Percentiles rank a stretch among this genome's conserved stretches.
Conservation (phyloP, 306 rosid species). For the Cicer arietinum region DNA sequence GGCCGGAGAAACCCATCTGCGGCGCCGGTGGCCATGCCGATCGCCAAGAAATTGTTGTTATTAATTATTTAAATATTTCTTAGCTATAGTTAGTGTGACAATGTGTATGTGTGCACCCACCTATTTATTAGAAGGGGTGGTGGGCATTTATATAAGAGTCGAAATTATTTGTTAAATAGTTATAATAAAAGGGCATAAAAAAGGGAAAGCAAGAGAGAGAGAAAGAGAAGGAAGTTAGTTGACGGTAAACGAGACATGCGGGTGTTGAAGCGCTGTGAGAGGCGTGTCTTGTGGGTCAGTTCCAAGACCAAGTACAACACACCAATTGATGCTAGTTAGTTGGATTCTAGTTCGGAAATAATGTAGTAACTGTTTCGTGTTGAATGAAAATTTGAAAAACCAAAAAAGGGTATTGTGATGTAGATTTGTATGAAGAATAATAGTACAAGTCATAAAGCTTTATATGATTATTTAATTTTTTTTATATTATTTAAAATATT, state of each 20-base stretch:
- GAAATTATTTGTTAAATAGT: slow-evolving; percentile 12
- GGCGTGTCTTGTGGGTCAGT: slow-evolving; percentile 51
- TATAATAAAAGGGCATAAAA: neutral
- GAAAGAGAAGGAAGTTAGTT: neutral
- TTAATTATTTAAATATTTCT: neutral
- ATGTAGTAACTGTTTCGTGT: neutral
- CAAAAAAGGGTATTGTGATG: neutral
- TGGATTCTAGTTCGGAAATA: slow-evolving; percentile 16
- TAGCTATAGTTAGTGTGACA: neutral
- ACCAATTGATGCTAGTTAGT: neutral
- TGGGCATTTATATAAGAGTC: slow-evolving; percentile 26
- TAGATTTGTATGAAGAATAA: too few species aligned
- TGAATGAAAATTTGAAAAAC: neutral
- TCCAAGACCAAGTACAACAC: slow-evolving; percentile 19
- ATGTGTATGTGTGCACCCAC: slow-evolving; percentile 9
- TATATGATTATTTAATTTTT: too few species aligned
- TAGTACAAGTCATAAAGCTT: too few species aligned
- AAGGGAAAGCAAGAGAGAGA: neutral
- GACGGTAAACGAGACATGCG: slow-evolving; percentile 41
- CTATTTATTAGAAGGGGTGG: neutral
- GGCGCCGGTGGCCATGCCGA: slow-evolving; percentile 52
- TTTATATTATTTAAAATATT: too few species aligned
- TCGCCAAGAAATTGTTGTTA: neutral
- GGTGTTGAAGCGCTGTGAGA: slow-evolving; percentile 30
- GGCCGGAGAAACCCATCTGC: slow-evolving; percentile 57